Evolutionary conservation across 192 early-diverging fungal species (phyloP), one percentile per base, ranked within the genome.

Genomic region (Ambispora gerdemannii): DNA sequence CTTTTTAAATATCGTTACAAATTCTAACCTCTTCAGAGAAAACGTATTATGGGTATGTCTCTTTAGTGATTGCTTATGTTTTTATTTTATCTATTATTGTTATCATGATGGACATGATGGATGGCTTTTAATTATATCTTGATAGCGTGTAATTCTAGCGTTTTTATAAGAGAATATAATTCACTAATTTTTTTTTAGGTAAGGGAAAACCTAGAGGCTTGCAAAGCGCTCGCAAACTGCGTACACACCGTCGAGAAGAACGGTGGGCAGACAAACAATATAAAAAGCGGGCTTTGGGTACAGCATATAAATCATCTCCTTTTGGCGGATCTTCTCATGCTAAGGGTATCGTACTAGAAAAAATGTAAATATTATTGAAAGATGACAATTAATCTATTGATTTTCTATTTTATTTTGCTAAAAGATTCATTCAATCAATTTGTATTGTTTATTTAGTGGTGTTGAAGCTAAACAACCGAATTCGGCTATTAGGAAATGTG

Each of bases 401-500:
- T 27, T 68, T 24, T 30, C 27, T 32, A 19, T 53, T 55, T 49
- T 66, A 34, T 33, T 63, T 10, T 68, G 27, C n/a, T 47, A 20
- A n/a, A 27, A 20, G 30, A 50, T 34, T 32, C 63, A 31, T 31
- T 69, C 64, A 51, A 66, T 70, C 10, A 34, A n/a, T n/a, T n/a
- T n/a, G n/a, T n/a, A n/a, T n/a, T n/a, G n/a, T n/a, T n/a, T 32
- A 31, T 56, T 56, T 73, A 92, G 90, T 84, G 97, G 96, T 92
- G 93, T 99, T 79, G 97, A 99, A 89, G 95, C 97, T 82, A 99
- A 99, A 86, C 97, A 99, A 84, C 97, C 97, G 81, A 99, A 99
- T 93, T 99, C 97, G 87, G 97, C 97, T 73, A 99, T 99, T 91
- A 94, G 97, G 86, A 99, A 99, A 89, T 98, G 96, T 87, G 95